Percentiles rank a stretch among this genome's conserved stretches.
These are phyloP conservation scores for Nemania abortiva DNA, from an alignment of 2,329 filamentous ascomycete genomes.

Conservation along the genomic window DNA sequence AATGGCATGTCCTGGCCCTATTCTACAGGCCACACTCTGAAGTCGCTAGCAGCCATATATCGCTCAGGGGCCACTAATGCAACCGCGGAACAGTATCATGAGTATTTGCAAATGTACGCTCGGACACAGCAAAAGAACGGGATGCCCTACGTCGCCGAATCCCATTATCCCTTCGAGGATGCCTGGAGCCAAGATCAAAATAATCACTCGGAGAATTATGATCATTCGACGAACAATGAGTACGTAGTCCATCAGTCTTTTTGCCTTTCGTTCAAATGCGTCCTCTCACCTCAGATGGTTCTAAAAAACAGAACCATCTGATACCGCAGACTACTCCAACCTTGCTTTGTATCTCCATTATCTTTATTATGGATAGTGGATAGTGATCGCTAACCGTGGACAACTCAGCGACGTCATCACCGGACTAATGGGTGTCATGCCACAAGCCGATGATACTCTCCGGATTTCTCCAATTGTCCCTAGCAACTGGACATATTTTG, in stretches of 20 bases:
- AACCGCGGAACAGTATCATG: slow-evolving; percentile 54
- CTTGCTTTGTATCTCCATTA: no score
- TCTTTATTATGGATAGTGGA: neutral
- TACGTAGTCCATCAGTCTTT: slow-evolving; percentile 9
- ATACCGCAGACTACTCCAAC: no score
- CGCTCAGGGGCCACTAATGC: slow-evolving; percentile 50
- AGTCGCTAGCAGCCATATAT: slow-evolving; percentile 56
- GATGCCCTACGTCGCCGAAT: slow-evolving; percentile 59
- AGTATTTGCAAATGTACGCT: slow-evolving; percentile 55
- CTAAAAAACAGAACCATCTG: no score
- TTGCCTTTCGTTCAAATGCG: neutral
- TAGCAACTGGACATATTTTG: slow-evolving; percentile 55
- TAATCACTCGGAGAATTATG: slow-evolving; percentile 59
- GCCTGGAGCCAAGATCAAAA: slow-evolving; percentile 53
- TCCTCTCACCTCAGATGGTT: neutral
- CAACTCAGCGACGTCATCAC: slow-evolving; percentile 55
- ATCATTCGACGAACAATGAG: slow-evolving; percentile 60
- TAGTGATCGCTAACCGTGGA: slow-evolving; percentile 11
- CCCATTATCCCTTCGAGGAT: slow-evolving; percentile 56
- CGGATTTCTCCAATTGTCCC: slow-evolving; percentile 57
- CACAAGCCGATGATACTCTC: slow-evolving; percentile 54
- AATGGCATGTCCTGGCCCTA: slow-evolving; percentile 62
- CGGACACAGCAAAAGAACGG: slow-evolving; percentile 57
- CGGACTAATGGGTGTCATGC: slow-evolving; percentile 57
- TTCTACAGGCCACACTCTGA: slow-evolving; percentile 56